A percentile compares a stretch with the other conserved stretches of the same genome.
These are phyloP conservation scores for Ophiosphaerella narmari DNA, from an alignment of 2,329 filamentous ascomycete genomes.

Conservation along the genomic window DNA sequence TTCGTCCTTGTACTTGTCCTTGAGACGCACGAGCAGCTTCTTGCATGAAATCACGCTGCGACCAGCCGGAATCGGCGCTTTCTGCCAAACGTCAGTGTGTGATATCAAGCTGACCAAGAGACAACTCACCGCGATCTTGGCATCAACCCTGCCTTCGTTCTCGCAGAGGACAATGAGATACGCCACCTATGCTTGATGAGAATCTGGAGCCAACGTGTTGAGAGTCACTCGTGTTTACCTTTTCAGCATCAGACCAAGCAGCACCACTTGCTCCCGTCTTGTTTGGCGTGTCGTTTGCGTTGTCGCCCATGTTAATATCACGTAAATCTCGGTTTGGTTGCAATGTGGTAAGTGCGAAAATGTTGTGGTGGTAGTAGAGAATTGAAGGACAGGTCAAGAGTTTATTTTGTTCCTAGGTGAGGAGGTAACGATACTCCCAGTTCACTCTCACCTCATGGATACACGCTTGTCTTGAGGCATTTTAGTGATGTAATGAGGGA, in stretches of 20 bases:
- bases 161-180: conserved; percentile 28
- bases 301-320: background rate
- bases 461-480: too few relatives aligned
- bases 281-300: background rate
- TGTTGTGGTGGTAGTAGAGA: too few relatives aligned
- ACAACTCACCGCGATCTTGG: conserved; percentile 18
- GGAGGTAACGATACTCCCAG: too few relatives aligned
- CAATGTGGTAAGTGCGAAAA: too few relatives aligned
- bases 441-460: too few relatives aligned
- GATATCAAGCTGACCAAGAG: background rate
- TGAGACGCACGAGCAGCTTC: conserved; percentile 29
- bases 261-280: conserved; percentile 15
- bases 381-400: too few relatives aligned
- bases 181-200: conserved; percentile 19
- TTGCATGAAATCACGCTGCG: conserved; percentile 31
- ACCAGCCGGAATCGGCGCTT: conserved; percentile 27
- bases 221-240: conserved; percentile 5
- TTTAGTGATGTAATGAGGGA: too few relatives aligned
- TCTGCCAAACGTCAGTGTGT: conserved; percentile 6
- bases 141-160: conserved; percentile 20
- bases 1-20: conserved; percentile 29
- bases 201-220: background rate
- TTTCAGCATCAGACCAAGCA: conserved; percentile 29
- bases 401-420: too few relatives aligned
- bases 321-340: too few relatives aligned